Evolutionary conservation across 1,139 yeast genomes (phyloP).

Genomic region (Debaryomycetaceae sp.): DNA sequence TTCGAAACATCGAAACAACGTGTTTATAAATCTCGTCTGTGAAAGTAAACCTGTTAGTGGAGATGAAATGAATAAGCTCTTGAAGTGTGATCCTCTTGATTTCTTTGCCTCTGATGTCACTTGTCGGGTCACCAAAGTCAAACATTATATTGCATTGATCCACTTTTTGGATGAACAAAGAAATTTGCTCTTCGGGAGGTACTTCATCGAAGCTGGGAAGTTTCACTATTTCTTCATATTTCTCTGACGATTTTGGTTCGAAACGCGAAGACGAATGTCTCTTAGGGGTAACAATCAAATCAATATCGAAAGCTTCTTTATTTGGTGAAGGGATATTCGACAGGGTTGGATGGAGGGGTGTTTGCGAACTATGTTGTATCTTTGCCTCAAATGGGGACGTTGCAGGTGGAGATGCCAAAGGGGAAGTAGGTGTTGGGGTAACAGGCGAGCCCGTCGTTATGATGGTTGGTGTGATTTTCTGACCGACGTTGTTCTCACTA

Average conservation of each 20-base stretch:
- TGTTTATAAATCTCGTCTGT: slow-evolving; percentile 89
- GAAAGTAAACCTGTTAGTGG: slow-evolving; percentile 75
- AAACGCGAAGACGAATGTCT: slow-evolving; percentile 93
- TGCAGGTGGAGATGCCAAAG: slow-evolving; percentile 2
- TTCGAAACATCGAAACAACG: slow-evolving; percentile 86
- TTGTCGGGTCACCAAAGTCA: slow-evolving; percentile 91
- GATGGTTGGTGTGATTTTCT: slow-evolving; percentile 23
- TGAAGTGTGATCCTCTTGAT: slow-evolving; percentile 81
- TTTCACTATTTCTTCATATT: slow-evolving; percentile 64
- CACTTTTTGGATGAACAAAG: slow-evolving; percentile 78
- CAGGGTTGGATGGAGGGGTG: slow-evolving; percentile 28
- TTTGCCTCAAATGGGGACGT: slow-evolving; percentile 12
- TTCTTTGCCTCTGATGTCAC: slow-evolving; percentile 90
- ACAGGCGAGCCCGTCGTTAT: slow-evolving; percentile 34
- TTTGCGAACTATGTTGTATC: slow-evolving; percentile 26
- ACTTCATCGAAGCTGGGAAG: slow-evolving; percentile 91
- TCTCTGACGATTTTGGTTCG: slow-evolving; percentile 69
- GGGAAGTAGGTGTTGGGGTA: slow-evolving; percentile 7
- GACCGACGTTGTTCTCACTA: slow-evolving; percentile 11
- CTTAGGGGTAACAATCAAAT: slow-evolving; percentile 63
- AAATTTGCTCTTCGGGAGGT: slow-evolving; percentile 77
- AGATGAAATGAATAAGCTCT: slow-evolving; percentile 84
- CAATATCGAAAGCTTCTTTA: slow-evolving; percentile 43
- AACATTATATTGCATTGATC: slow-evolving; percentile 94
- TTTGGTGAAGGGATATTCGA: slow-evolving; percentile 45